Evolutionary conservation across 768 basidiomycete species (phyloP), one percentile per base, ranked within the genome.

Genomic region (Porphyrellus cyaneotinctus): DNA sequence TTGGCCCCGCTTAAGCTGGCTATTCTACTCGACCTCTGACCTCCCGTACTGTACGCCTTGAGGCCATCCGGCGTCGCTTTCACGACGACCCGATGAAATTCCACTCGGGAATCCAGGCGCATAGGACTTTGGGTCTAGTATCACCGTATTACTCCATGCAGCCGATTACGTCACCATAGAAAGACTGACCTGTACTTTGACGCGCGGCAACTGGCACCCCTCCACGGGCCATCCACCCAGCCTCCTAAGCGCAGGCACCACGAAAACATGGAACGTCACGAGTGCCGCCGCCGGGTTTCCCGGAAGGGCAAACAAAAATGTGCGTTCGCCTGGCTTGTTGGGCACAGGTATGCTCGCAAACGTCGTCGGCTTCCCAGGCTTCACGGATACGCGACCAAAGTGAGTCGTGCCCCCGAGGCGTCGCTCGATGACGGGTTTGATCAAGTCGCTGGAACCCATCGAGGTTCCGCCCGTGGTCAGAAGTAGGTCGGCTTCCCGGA

Each of bases 201-300:
- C 76, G 4, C 79, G 76, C 8, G 89, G 85, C 33, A 88, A 69
- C 37, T 84, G 76, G 51, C 77, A 81, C 33, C 73, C 57, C 18
- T 70, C 69, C 17, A 67, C 65, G 0, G 77, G 77, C 81, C 81
- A 91, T 3, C 89, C 89, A 1, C 85, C 88, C 39, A 93, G 68
- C 48, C 68, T 76, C 52, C 91, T 72, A 41, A 95, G 72, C 10
- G 90, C 88, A 8, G 92, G 92, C 0, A 94, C 65, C 17, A 92
- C 91, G 62, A 93, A 93, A 2, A 93, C 65, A 60, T 90, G 78
- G 70, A 93, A 93, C 8, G 84, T 91, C 13, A 93, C 91, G 18
- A 95, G 75, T 15, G 92, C 92, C 4, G 85, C 85, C 0, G 92
- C 92, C 0, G 92, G 92, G 65, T 95, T 94, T 1, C 92, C 92